Conservation (phyloP, 805 yeast species). For the Nakazawaea anatomiae region DNA sequence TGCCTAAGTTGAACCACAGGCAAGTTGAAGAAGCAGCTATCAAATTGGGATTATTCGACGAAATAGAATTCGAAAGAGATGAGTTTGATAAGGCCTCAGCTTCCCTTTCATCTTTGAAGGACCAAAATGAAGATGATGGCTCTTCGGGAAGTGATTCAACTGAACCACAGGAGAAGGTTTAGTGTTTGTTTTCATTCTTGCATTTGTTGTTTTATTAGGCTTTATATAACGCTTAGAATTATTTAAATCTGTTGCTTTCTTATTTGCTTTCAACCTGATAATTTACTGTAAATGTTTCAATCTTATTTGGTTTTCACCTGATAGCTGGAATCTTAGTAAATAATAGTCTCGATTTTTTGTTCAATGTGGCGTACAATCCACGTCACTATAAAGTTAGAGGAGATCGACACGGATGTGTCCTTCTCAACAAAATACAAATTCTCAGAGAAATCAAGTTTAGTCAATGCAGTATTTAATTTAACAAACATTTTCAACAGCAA, state of each 20-base stretch:
- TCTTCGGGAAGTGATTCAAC: not conserved
- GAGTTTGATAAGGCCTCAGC: constrained; percentile 11
- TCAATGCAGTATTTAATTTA: constrained; percentile 18
- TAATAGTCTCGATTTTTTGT: too few species aligned
- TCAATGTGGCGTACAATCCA: too few species aligned
- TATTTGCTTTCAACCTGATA: not conserved
- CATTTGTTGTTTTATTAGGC: too few species aligned
- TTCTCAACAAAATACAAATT: too few species aligned
- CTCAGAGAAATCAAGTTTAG: too few species aligned
- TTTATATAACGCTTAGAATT: not conserved
- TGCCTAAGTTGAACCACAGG: constrained; percentile 52
- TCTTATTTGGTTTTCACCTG: not conserved
- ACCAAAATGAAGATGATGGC: constrained; percentile 1
- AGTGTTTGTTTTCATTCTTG: not conserved
- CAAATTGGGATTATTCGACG: constrained; percentile 44
- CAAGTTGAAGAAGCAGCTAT: constrained; percentile 59
- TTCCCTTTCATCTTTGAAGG: constrained; percentile 8
- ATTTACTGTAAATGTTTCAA: not conserved
- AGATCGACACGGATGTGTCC: not conserved
- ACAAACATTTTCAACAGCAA: constrained; percentile 59
- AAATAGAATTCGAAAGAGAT: constrained; percentile 10
- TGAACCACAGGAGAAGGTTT: not conserved
- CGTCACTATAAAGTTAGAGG: too few species aligned
- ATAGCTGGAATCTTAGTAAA: too few species aligned
- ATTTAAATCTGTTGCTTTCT: not conserved